These are phyloP conservation scores for Oehlia diaphana DNA, from an alignment of 192 early-diverging fungal species.

Conservation along the genomic window DNA sequence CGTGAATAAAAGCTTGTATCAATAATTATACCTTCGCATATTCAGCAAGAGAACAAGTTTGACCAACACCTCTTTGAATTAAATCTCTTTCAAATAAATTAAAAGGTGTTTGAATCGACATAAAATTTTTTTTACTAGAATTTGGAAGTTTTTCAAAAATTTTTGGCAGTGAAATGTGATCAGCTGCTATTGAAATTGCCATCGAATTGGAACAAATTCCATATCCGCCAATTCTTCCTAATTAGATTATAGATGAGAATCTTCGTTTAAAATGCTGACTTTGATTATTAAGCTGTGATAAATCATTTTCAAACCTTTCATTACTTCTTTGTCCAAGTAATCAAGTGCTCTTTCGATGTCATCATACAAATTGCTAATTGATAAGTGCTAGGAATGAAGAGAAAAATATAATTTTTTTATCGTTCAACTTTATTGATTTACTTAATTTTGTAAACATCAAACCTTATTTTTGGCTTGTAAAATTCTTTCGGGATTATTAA, in stretches of 20 bases:
- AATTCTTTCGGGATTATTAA: slow-evolving; percentile 79
- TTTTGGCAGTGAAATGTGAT: slow-evolving; percentile 59
- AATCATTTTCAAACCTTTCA: slow-evolving; percentile 27
- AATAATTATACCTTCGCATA: slow-evolving; percentile 39
- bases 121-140: slow-evolving; percentile 49
- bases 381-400: neutral
- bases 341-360: slow-evolving; percentile 55
- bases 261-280: neutral
- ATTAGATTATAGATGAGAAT: neutral
- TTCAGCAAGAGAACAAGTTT: slow-evolving; percentile 36
- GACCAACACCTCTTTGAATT: slow-evolving; percentile 35
- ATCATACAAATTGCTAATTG: slow-evolving; percentile 50
- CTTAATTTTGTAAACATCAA: neutral
- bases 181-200: slow-evolving; percentile 52
- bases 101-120: slow-evolving; percentile 67
- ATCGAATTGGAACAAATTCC: slow-evolving; percentile 72
- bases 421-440: neutral
- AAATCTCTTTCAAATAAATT: slow-evolving; percentile 74
- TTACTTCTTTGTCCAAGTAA: slow-evolving; percentile 67
- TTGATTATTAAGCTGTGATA: neutral
- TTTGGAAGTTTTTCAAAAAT: slow-evolving; percentile 40
- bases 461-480: slow-evolving; percentile 49
- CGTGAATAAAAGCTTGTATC: neutral
- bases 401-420: neutral
- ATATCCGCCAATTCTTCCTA: slow-evolving; percentile 64